phyloP scores from a whole-genome alignment of 1,284 basidiomycete genomes.

The Xerocomus minutiporus region DNA sequence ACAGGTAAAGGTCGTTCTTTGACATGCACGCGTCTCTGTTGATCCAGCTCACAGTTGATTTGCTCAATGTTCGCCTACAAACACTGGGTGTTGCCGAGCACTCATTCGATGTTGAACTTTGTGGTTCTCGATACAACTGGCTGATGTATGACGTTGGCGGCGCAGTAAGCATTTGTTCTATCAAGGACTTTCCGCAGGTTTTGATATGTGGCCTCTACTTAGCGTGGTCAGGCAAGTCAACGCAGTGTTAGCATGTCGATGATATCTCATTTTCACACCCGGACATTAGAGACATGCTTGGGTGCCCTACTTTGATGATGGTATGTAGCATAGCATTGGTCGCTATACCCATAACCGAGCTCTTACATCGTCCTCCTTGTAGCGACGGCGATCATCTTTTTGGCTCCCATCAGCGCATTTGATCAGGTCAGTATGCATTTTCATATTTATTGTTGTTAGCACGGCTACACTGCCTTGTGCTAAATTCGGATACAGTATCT shows the following conservation, averaged over 20 bases:
- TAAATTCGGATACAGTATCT: constrained; percentile 51
- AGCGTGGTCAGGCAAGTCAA: constrained; percentile 51
- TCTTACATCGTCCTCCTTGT: constrained; percentile 13
- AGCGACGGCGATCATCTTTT: constrained; percentile 72
- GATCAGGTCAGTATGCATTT: constrained; percentile 54
- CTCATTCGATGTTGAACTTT: constrained; percentile 61
- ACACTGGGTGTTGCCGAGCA: constrained; percentile 76
- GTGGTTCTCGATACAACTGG: constrained; percentile 63
- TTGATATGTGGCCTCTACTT: constrained; percentile 11
- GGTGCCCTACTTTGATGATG: constrained; percentile 80
- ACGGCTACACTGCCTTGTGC: constrained; percentile 10
- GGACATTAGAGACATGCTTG: constrained; percentile 62
- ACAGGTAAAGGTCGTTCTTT: constrained; percentile 43
- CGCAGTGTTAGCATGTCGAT: constrained; percentile 25
- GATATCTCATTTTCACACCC: constrained; percentile 14
- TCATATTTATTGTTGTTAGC: constrained; percentile 2
- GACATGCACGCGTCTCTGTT: not conserved
- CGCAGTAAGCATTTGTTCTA: constrained; percentile 47
- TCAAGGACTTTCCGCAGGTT: not conserved
- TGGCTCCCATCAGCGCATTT: constrained; percentile 77
- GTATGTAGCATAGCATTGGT: constrained; percentile 38
- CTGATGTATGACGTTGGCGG: constrained; percentile 77
- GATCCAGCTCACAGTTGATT: constrained; percentile 48
- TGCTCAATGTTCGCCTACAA: constrained; percentile 71
- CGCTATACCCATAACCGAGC: constrained; percentile 7